These are phyloP conservation scores for Haplosporangium gracile DNA, from an alignment of 192 early-diverging fungal genomes.

Conservation along the genomic window DNA sequence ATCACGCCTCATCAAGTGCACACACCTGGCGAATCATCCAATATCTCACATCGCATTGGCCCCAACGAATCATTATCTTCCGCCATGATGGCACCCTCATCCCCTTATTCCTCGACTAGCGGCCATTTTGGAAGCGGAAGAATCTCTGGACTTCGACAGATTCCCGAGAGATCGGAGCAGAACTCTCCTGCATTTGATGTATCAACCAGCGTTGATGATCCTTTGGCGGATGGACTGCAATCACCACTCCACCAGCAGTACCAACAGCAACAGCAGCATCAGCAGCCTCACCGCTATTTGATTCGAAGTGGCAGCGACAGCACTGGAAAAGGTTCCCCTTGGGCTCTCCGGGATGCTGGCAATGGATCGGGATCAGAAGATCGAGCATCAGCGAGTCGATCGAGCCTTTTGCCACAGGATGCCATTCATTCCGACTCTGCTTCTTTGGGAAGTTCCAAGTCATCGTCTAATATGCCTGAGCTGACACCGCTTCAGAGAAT, in stretches of 20 bases:
- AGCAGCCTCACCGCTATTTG: conserved; percentile 28
- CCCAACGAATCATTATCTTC: not conserved
- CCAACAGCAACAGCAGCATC: conserved; percentile 1
- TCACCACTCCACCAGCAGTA: not conserved
- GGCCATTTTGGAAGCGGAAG: not conserved
- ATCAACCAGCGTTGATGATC: conserved; percentile 10
- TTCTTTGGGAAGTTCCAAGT: not conserved
- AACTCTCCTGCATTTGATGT: conserved; percentile 38
- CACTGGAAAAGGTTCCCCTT: conserved; percentile 11
- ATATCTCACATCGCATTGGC: conserved; percentile 20
- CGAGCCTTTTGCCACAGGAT: not conserved
- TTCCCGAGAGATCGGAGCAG: conserved; percentile 49
- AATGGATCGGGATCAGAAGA: not conserved
- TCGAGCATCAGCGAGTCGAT: not conserved
- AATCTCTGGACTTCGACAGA: conserved; percentile 33
- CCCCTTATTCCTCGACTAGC: not conserved
- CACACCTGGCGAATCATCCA: conserved; percentile 8
- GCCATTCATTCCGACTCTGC: not conserved
- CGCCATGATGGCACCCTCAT: not conserved
- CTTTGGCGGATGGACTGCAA: not conserved
- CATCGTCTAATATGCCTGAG: not conserved
- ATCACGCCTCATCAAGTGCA: conserved; percentile 41
- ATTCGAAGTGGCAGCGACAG: conserved; percentile 41
- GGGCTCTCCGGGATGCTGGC: not conserved
- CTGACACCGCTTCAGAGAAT: conserved; percentile 43